phyloP scores from a whole-genome alignment of 148 eudicot species.

The Nyssa sinensis region DNA sequence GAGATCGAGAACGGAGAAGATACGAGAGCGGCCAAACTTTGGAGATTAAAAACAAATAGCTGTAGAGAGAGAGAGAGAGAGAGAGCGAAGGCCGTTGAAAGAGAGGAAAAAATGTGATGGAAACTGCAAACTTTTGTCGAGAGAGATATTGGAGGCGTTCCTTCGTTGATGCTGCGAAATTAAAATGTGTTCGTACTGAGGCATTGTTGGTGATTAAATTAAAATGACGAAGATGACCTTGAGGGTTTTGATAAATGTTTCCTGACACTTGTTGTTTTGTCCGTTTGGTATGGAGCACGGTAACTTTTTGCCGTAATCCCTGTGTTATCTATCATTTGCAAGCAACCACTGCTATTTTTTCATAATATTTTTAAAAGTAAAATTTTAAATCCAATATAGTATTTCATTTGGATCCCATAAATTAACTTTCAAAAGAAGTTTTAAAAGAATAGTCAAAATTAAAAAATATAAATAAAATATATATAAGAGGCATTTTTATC shows the following conservation, averaged over 20 bases:
- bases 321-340: too few species aligned
- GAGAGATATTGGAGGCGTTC: constrained; percentile 23
- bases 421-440: too few species aligned
- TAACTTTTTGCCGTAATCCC: too few species aligned
- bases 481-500: too few species aligned
- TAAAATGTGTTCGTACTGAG: constrained; percentile 21
- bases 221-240: background rate
- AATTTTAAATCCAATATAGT: too few species aligned
- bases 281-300: too few species aligned
- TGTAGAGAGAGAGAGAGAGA: background rate
- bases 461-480: too few species aligned
- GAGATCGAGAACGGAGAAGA: background rate
- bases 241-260: background rate
- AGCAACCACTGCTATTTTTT: too few species aligned
- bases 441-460: too few species aligned
- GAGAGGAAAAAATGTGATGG: constrained; percentile 6
- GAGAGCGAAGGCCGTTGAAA: background rate
- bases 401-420: too few species aligned
- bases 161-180: constrained; percentile 10
- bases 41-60: background rate
- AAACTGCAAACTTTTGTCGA: background rate
- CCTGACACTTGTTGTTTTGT: too few species aligned
- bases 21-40: background rate
- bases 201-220: background rate
- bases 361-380: too few species aligned